phyloP scores from a whole-genome alignment of 2,329 filamentous ascomycete genomes.

The Sporothrix dimorphospora region DNA sequence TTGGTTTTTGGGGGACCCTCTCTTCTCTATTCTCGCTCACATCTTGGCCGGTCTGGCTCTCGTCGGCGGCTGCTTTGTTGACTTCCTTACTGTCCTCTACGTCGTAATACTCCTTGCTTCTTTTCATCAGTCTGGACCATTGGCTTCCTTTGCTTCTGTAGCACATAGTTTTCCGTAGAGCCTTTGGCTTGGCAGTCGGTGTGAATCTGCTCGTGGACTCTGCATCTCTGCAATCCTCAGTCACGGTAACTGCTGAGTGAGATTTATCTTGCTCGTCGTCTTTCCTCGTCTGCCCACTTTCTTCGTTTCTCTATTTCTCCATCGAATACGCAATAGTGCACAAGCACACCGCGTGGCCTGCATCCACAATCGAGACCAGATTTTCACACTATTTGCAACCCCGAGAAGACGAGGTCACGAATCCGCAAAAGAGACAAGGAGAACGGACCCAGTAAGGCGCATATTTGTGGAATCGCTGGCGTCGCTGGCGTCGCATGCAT shows the following conservation, averaged over 20 bases:
- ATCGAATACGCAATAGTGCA: constrained; percentile 2
- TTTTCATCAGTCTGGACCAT: neutral
- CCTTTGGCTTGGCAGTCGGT: neutral
- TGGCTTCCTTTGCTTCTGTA: neutral
- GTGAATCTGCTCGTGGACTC: neutral
- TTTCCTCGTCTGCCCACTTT: neutral
- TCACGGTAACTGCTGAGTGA: neutral
- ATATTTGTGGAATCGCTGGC: too few species aligned
- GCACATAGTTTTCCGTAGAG: neutral
- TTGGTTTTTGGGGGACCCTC: neutral
- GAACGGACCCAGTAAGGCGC: neutral
- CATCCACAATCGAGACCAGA: constrained; percentile 10
- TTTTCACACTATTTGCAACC: neutral
- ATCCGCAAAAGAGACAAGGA: neutral
- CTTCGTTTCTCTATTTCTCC: neutral
- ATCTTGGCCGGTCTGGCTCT: neutral
- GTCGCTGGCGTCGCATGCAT: too few species aligned
- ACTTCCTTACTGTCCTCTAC: neutral
- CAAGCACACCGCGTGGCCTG: constrained; percentile 12
- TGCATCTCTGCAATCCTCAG: too few species aligned
- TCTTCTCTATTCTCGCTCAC: neutral
- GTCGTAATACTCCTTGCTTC: neutral
- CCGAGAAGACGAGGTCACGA: neutral
- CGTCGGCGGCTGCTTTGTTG: neutral
- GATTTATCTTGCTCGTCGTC: neutral